Conservation (phyloP, 2,329 filamentous ascomycete genomes). For the Hymenoscyphus albidus region DNA sequence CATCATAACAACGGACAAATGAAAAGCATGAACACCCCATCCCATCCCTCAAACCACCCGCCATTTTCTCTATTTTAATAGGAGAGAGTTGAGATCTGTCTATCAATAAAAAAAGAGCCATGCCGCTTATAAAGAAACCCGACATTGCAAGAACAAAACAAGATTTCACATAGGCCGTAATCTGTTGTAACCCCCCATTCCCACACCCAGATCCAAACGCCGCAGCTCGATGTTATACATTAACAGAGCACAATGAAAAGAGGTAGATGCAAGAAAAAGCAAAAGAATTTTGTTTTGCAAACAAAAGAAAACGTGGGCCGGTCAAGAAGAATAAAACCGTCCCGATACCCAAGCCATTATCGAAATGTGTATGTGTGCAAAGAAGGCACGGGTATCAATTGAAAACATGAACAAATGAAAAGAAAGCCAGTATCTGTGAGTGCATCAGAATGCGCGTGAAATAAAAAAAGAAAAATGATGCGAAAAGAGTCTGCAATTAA, state of each 20-base stretch:
- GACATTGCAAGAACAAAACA: background rate
- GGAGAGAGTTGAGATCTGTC: conserved; percentile 31
- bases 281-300: conserved; percentile 10
- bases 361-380: conserved; percentile 21
- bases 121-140: conserved; percentile 5
- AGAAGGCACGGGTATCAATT: conserved; percentile 33
- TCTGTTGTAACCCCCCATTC: background rate
- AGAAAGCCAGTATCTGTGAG: background rate
- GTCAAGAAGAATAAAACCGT: conserved; percentile 6
- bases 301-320: conserved; percentile 17
- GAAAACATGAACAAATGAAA: conserved; percentile 24
- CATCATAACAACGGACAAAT: too few relatives aligned
- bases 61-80: conserved; percentile 12
- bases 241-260: conserved; percentile 28
- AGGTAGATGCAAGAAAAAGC: background rate
- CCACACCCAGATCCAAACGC: conserved; percentile 17
- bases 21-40: background rate
- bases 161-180: conserved; percentile 8
- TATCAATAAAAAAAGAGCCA: conserved; percentile 8
- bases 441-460: conserved; percentile 16
- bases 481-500: conserved; percentile 18
- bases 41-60: conserved; percentile 4
- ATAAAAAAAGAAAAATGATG: conserved; percentile 16
- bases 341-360: conserved; percentile 27
- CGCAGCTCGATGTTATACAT: conserved; percentile 33